Evolutionary conservation across 2,329 filamentous ascomycete genomes (phyloP), one percentile per base, ranked within the genome.

Genomic region (Phialophora chinensis): DNA sequence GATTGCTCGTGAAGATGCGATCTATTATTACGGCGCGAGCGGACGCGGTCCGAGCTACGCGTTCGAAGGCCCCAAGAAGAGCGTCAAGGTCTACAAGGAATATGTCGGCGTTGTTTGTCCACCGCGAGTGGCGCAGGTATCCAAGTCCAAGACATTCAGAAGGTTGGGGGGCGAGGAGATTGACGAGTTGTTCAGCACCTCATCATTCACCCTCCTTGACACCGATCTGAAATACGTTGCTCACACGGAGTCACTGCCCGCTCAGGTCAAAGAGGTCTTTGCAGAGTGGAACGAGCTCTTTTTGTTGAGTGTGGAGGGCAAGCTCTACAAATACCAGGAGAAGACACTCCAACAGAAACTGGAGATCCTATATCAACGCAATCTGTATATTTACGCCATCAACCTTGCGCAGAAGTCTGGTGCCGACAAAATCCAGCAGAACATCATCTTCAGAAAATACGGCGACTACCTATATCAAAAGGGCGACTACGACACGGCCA

Each of bases 401-500:
- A 96, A 94, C 73, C 83, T 99, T 64, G 95, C 95, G 0, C 92
- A 96, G 74, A 97, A 96, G 77, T 89, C 90, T 10, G 91, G 92
- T 1, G 85, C 97, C 74, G 91, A 93, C 76, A 79, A 82, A 2
- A 83, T 89, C 55, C 92, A 97, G 77, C 92, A 96, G 73, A 97
- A 96, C 73, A 83, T 91, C 65, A 99, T 99, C 66, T 96, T 94
- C 75, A 89, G 94, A 66, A 93, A 90, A 76, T 98, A 97, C 77
- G 95, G 94, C 12, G 95, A 99, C 76, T 91, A 94, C 74, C 80
- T 98, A 3, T 98, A 99, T 74, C 92, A 96, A 71, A 97, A 96
- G 74, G 92, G 91, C 4, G 93, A 97, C 75, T 99, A 94, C 75
- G 95, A 99, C 75, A 95, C 91, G 6, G 93, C 96, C n/a, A 99